Base-by-base conservation (phyloP, 495 filamentous ascomycete species). In the Saxispiralis lemnorum region DNA sequence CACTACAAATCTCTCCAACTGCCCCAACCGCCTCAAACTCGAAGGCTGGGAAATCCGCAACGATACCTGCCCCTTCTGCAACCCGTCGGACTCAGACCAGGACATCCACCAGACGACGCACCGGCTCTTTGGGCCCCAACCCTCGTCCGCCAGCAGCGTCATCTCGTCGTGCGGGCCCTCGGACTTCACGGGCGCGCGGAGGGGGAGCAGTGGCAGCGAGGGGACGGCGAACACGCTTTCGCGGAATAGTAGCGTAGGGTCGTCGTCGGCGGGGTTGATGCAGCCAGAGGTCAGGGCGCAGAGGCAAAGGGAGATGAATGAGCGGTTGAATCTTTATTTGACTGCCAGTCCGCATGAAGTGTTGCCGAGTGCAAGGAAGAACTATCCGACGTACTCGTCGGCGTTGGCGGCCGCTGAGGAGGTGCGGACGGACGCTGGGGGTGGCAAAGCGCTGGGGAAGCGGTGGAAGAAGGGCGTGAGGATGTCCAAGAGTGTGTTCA, bases 21-120 rank as follows among this genome's bases (percentile, higher is more conserved):
- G 61, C 49, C 30, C 45, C 2, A 33, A 46, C 32, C 52, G 51
- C 33, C 52, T 64, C 6, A 37, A 48, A 28, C 42, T 64, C 41
- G 46, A 53, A 35, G 61, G 61, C 14, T 64, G 61, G 61, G 61
- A 64, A 48, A 59, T 46, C 42, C 58, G 57, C 44, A 56, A 54
- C 44, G 55, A 52, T 38, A 59, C 53, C 48, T 62, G 61, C 43
- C 61, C 61, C 13, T 64, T 53, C 54, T 64, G 61, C 51, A 39
- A 40, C 19, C 31, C 41, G 30, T 28, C 24, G 24, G 46, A 31
- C 12, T 42, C 14, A 14, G 41, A 40, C 38, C 33, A 39, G 45
- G 49, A 39, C 47, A 44, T 48, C 13, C 55, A 48, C 38, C 45
- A 36, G 15, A 47, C 52, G 5, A 56, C 57, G 10, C 57, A 59